A percentile compares a stretch with the other conserved stretches of the same genome.
phyloP scores from a whole-genome alignment of 805 yeast genomes.

The Saccharomyces mikatae region DNA sequence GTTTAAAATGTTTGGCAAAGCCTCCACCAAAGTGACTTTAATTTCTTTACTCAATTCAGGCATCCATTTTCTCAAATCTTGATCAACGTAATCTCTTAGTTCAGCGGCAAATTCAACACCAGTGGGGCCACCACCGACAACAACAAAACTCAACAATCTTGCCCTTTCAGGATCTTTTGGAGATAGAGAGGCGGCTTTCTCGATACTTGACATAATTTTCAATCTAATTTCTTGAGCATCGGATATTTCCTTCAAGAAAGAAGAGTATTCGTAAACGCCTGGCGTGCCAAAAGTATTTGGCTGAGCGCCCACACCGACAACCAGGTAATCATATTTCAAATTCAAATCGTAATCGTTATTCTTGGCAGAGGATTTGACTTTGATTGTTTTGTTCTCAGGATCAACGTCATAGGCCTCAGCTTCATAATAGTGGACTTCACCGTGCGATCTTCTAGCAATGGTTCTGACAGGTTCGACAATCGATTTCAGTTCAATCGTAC shows the following conservation, averaged over 20 bases:
- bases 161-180: constrained; percentile 67
- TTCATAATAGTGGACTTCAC: constrained; percentile 76
- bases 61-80: constrained; percentile 82
- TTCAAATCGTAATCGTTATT: constrained; percentile 40
- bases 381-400: constrained; percentile 55
- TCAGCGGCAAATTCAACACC: constrained; percentile 98
- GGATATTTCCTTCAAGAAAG: constrained; percentile 81
- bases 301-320: constrained; percentile 90
- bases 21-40: constrained; percentile 80
- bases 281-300: constrained; percentile 93
- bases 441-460: constrained; percentile 69
- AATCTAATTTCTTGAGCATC: constrained; percentile 81
- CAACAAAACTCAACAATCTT: constrained; percentile 78
- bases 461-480: constrained; percentile 90
- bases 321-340: constrained; percentile 70
- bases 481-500: constrained; percentile 82
- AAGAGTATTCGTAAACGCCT: constrained; percentile 83
- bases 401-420: constrained; percentile 86
- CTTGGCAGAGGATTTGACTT: constrained; percentile 42
- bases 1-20: constrained; percentile 78
- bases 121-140: constrained; percentile 98
- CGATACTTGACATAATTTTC: constrained; percentile 78
- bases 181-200: constrained; percentile 77
- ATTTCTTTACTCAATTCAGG: constrained; percentile 79
- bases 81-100: constrained; percentile 86